Percentiles rank a stretch among this genome's conserved stretches.
These are phyloP conservation scores for Piedraia hortae DNA, from an alignment of 2,329 filamentous ascomycete species.

Conservation along the genomic window DNA sequence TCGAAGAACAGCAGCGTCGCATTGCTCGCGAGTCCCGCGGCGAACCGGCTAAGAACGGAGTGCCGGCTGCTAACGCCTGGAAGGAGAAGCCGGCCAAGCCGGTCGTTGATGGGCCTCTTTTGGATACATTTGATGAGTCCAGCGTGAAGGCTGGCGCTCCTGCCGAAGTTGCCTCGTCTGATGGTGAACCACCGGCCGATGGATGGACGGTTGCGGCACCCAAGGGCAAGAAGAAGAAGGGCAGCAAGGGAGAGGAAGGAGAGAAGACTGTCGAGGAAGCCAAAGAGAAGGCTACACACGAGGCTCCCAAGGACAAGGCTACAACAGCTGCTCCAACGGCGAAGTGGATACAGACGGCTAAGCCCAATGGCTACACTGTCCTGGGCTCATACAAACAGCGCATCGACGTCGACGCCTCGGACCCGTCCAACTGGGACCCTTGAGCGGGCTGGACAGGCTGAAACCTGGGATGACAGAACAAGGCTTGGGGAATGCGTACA, in stretches of 20 bases:
- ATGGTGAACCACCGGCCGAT: conserved; percentile 13
- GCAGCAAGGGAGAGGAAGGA: conserved; percentile 31
- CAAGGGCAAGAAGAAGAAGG: conserved; percentile 16
- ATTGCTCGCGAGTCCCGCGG: conserved; percentile 59
- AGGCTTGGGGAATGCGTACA: too few species aligned
- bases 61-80: conserved; percentile 28
- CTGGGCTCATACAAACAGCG: conserved; percentile 6
- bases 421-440: conserved; percentile 7
- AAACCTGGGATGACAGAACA: neutral
- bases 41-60: conserved; percentile 54
- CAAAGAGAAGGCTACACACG: conserved; percentile 32
- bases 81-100: conserved; percentile 8
- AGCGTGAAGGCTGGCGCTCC: too few species aligned
- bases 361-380: conserved; percentile 6
- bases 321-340: conserved; percentile 7
- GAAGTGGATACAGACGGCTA: conserved; percentile 2
- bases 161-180: conserved; percentile 17
- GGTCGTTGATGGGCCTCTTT: conserved; percentile 11
- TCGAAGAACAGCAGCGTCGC: conserved; percentile 61
- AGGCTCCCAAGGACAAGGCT: conserved; percentile 26
- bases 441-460: conserved; percentile 1
- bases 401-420: conserved; percentile 5
- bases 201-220: conserved; percentile 9
- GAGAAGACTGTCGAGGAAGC: conserved; percentile 32
- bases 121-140: conserved; percentile 23